Evolutionary conservation across 352 stramenopile genomes (phyloP).

Genomic region (Pelagophyceae sp.): DNA sequence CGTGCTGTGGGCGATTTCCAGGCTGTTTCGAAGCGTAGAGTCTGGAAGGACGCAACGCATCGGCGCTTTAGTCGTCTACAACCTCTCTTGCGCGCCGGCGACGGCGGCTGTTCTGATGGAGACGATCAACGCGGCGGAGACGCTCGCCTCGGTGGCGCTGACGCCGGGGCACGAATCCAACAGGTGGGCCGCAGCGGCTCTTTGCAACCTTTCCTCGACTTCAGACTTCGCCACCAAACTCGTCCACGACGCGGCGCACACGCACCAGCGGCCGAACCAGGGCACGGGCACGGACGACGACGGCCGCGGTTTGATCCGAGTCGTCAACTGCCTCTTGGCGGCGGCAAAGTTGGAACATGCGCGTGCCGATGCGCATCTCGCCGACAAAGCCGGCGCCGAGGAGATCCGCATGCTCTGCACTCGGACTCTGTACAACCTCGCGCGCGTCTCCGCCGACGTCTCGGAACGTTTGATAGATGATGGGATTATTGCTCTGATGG

Average conservation of each 20-base stretch:
- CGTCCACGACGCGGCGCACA: neutral
- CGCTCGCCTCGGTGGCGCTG: neutral
- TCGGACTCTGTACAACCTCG: neutral
- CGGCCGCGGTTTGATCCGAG: neutral
- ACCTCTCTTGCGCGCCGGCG: neutral
- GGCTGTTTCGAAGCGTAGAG: neutral
- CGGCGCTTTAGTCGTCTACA: constrained; percentile 16
- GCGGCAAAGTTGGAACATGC: neutral
- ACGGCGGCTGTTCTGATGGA: constrained; percentile 6
- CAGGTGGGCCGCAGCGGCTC: constrained; percentile 19
- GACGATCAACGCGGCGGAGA: constrained; percentile 17
- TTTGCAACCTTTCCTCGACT: constrained; percentile 24
- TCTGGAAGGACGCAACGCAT: neutral
- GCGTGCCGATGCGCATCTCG: too few species aligned
- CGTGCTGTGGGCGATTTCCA: constrained; percentile 7
- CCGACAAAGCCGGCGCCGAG: neutral
- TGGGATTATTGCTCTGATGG: constrained; percentile 18
- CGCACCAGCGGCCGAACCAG: neutral
- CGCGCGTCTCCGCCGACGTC: constrained; percentile 7
- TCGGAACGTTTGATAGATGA: constrained; percentile 20
- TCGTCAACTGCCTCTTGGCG: neutral
- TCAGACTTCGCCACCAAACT: neutral
- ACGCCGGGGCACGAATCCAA: constrained; percentile 9
- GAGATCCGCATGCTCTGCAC: neutral
- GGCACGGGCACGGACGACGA: neutral